These are phyloP conservation scores for Aspergillus nidulans DNA, from an alignment of 495 filamentous ascomycete species.

Conservation along the genomic window DNA sequence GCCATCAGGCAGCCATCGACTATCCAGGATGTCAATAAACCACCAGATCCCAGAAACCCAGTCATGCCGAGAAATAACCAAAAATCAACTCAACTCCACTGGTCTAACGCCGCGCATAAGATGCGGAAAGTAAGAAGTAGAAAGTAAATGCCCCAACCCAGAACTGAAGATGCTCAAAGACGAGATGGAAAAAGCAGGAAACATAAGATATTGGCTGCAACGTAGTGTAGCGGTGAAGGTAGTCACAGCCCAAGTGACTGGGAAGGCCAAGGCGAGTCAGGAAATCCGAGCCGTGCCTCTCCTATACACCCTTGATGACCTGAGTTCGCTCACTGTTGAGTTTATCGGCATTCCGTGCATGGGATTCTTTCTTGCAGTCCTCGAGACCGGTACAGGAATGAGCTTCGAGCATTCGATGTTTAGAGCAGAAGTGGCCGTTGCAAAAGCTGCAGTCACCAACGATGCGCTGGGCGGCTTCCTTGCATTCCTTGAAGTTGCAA, in stretches of 20 bases:
- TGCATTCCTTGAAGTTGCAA: conserved; percentile 88
- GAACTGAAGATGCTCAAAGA: conserved; percentile 16
- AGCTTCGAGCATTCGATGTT: conserved; percentile 87
- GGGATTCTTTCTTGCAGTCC: conserved; percentile 93
- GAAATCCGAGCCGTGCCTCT: conserved; percentile 4
- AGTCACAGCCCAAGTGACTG: neutral
- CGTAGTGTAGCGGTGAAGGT: neutral
- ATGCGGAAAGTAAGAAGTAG: conserved; percentile 10
- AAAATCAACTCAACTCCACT: conserved; percentile 10
- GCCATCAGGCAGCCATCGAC: conserved; percentile 10
- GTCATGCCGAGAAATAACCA: conserved; percentile 6
- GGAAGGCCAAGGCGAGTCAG: conserved; percentile 5
- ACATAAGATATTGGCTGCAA: neutral
- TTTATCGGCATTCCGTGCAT: conserved; percentile 88
- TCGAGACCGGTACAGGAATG: conserved; percentile 93
- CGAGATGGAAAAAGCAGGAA: conserved; percentile 6
- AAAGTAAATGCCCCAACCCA: conserved; percentile 12
- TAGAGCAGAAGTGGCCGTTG: conserved; percentile 86
- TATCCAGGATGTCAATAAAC: neutral
- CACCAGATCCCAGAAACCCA: neutral
- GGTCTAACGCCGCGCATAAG: conserved; percentile 20
- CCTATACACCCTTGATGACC: conserved; percentile 59
- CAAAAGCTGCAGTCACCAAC: conserved; percentile 97
- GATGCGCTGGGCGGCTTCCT: conserved; percentile 77
- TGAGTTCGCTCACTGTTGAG: conserved; percentile 83